Conservation (phyloP, 1,284 basidiomycete species). For the Ceratobasidium sp. region DNA sequence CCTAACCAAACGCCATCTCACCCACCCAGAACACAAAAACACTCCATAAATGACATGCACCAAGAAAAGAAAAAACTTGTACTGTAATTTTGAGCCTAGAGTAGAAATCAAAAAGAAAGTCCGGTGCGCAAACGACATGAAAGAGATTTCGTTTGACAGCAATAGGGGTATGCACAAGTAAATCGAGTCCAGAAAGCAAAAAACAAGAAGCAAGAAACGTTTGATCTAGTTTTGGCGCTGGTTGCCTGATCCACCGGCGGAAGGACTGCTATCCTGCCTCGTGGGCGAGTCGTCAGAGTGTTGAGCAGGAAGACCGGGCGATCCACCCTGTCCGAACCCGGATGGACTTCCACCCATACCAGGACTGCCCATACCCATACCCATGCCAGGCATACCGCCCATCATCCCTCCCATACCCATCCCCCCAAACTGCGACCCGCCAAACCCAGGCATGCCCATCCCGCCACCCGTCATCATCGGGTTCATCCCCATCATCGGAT, state of each 20-base stretch:
- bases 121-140: conserved; percentile 8
- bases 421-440: conserved; percentile 43
- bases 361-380: conserved; percentile 38
- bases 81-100: conserved; percentile 27
- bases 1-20: background rate
- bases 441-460: conserved; percentile 29
- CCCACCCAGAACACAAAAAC: background rate
- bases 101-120: background rate
- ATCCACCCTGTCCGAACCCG: conserved; percentile 23
- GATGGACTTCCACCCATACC: conserved; percentile 36
- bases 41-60: conserved; percentile 18
- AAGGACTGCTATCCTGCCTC: conserved; percentile 24
- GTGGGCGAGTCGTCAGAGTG: conserved; percentile 13
- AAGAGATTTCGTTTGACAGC: conserved; percentile 2
- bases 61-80: conserved; percentile 16
- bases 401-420: conserved; percentile 17
- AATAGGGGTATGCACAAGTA: conserved; percentile 21
- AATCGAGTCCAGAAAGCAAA: conserved; percentile 17
- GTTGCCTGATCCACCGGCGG: conserved; percentile 30
- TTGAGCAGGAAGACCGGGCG: conserved; percentile 9
- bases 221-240: conserved; percentile 8
- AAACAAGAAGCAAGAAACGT: background rate
- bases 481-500: conserved; percentile 49
- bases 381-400: conserved; percentile 45
- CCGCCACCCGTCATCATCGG: conserved; percentile 44